phyloP scores from a whole-genome alignment of 2,329 filamentous ascomycete species.

The Pseudocercospora musae region DNA sequence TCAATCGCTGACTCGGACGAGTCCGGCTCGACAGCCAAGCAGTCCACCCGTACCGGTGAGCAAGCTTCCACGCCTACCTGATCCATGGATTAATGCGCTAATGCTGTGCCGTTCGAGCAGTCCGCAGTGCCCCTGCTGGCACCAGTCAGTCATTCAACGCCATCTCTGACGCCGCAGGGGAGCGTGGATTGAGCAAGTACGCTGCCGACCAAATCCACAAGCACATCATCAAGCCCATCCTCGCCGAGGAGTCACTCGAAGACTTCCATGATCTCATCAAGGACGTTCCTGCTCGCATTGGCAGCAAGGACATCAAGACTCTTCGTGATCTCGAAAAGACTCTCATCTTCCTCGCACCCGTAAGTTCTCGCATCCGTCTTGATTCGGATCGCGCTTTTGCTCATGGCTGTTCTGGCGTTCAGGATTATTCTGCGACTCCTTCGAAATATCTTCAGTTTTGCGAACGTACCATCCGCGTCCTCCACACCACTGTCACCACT shows the following conservation, averaged over 20 bases:
- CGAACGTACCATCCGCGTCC: conserved; percentile 82
- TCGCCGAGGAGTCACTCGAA: conserved; percentile 68
- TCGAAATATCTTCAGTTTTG: conserved; percentile 82
- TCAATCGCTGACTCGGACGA: conserved; percentile 56
- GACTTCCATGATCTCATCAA: conserved; percentile 77
- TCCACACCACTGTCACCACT: conserved; percentile 83
- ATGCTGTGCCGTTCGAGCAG: conserved; percentile 9
- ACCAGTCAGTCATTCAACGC: conserved; percentile 46
- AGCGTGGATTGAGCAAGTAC: conserved; percentile 58
- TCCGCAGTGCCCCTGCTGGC: conserved; percentile 28
- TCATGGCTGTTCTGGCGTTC: conserved; percentile 61
- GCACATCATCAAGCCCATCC: conserved; percentile 72
- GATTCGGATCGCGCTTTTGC: conserved; percentile 60
- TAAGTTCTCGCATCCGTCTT: conserved; percentile 63
- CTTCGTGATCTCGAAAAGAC: conserved; percentile 93
- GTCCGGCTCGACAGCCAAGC: conserved; percentile 25
- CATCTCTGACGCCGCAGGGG: conserved; percentile 41
- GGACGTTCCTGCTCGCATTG: conserved; percentile 75
- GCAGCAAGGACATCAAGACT: conserved; percentile 80
- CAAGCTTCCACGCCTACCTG: conserved; percentile 5
- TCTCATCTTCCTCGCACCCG: conserved; percentile 83
- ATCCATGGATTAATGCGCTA: conserved; percentile 10
- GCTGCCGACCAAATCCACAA: conserved; percentile 77
- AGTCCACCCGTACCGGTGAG: conserved; percentile 27
- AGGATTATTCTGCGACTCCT: conserved; percentile 69